Evolutionary conservation across 73 alveolate genomes (phyloP).

Genomic region (Urostyla sp.): DNA sequence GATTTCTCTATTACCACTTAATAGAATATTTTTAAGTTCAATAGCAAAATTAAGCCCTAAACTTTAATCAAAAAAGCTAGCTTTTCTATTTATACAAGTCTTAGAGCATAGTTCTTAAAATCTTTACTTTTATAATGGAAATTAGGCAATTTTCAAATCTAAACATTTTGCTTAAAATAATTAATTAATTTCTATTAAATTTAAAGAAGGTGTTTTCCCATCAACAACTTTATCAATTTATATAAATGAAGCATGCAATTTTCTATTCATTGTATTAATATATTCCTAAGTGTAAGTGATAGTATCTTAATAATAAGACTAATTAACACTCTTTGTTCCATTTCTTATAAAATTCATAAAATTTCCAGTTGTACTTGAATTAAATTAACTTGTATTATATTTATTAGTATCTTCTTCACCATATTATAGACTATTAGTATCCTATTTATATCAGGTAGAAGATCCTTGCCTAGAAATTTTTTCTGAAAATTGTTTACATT

Average conservation of each 20-base stretch:
- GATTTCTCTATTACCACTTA: neutral
- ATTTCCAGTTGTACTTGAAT: neutral
- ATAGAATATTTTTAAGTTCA: slow-evolving; percentile 1
- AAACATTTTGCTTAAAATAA: slow-evolving; percentile 56
- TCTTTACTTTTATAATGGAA: neutral
- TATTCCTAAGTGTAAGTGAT: neutral
- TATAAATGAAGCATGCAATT: neutral
- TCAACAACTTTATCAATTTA: slow-evolving; percentile 22
- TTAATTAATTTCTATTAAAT: slow-evolving; percentile 4
- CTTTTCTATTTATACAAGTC: slow-evolving; percentile 30
- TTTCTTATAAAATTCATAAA: neutral
- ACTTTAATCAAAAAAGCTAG: slow-evolving; percentile 33
- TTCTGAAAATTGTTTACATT: no score
- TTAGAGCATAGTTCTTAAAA: slow-evolving; percentile 37
- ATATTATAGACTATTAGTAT: no score
- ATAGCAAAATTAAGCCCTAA: neutral
- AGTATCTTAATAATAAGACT: neutral
- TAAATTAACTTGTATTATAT: neutral
- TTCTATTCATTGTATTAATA: slow-evolving; percentile 36
- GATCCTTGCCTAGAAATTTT: no score
- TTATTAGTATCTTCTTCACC: no score
- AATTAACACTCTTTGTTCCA: neutral
- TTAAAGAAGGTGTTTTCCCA: slow-evolving; percentile 9
- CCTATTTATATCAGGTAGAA: no score
- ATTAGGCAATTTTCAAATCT: slow-evolving; percentile 40